These are phyloP conservation scores for Lodderomyces pseudojiufengensis DNA, from an alignment of 1,139 yeast species.

Conservation along the genomic window DNA sequence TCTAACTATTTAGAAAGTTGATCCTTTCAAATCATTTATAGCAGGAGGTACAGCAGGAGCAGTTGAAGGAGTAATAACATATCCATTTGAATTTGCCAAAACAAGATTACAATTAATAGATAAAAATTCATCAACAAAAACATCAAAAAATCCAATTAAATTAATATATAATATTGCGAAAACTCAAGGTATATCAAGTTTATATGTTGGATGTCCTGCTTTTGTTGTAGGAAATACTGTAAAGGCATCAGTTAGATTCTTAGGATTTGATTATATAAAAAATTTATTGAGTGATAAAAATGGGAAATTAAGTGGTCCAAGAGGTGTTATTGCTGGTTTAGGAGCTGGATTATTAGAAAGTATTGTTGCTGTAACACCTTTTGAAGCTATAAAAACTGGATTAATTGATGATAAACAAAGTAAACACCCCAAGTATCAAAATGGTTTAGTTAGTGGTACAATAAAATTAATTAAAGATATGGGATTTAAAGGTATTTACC, in stretches of 20 bases:
- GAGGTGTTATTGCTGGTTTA: conserved; percentile 91
- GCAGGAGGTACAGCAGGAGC: conserved; percentile 98
- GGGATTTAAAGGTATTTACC: conserved; percentile 80
- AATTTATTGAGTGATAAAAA: conserved; percentile 70
- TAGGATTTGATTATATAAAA: conserved; percentile 89
- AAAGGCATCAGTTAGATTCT: conserved; percentile 88
- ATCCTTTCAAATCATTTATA: conserved; percentile 71
- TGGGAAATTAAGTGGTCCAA: conserved; percentile 82
- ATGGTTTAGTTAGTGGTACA: conserved; percentile 61
- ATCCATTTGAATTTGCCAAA: conserved; percentile 96
- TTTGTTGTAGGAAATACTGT: conserved; percentile 94
- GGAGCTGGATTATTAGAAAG: conserved; percentile 96
- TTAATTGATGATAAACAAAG: conserved; percentile 88
- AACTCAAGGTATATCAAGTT: conserved; percentile 72
- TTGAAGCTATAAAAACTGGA: conserved; percentile 94
- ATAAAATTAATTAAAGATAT: conserved; percentile 64
- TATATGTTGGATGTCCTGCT: conserved; percentile 97
- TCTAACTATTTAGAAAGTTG: conserved; percentile 21
- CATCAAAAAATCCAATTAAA: conserved; percentile 76
- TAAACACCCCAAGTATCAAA: conserved; percentile 70
- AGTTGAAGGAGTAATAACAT: conserved; percentile 83
- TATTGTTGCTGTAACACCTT: conserved; percentile 91
- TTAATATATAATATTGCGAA: conserved; percentile 71
- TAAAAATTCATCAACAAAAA: conserved; percentile 50
- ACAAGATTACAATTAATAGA: conserved; percentile 85